phyloP scores from a whole-genome alignment of 352 stramenopile genomes.

The Globisporangium okanoganense region DNA sequence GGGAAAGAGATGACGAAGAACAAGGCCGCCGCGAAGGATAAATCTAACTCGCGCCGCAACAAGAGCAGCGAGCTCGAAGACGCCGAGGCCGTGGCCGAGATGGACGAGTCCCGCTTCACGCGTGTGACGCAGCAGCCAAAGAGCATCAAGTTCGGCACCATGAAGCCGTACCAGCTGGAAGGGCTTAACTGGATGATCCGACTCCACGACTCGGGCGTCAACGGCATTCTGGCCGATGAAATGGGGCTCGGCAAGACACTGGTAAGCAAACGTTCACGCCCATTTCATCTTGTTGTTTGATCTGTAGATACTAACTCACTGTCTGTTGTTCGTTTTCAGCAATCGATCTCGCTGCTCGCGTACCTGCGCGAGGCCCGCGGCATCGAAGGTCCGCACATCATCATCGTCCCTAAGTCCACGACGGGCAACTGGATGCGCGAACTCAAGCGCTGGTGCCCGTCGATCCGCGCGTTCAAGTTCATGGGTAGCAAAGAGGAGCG shows the following conservation, averaged over 20 bases:
- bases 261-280: too few relatives aligned
- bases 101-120: constrained; percentile 80
- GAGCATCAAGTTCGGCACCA: constrained; percentile 82
- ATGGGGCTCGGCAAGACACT: constrained; percentile 95
- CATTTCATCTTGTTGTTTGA: too few relatives aligned
- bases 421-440: constrained; percentile 99
- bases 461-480: constrained; percentile 93
- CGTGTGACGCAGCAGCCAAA: constrained; percentile 79
- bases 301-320: too few relatives aligned
- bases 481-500: constrained; percentile 95
- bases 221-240: constrained; percentile 83
- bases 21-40: constrained; percentile 35
- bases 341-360: constrained; percentile 97
- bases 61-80: constrained; percentile 70
- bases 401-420: constrained; percentile 98
- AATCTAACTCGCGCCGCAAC: constrained; percentile 42
- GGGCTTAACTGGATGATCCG: constrained; percentile 92
- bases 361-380: constrained; percentile 93
- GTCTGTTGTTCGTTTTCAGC: constrained; percentile 16
- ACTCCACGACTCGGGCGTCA: constrained; percentile 89
- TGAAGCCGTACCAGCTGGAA: constrained; percentile 88
- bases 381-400: constrained; percentile 96
- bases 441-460: constrained; percentile 95
- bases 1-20: constrained; percentile 73
- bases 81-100: constrained; percentile 63